Evolutionary conservation across 768 basidiomycete genomes (phyloP).

Genomic region (Tulasnella sp.): DNA sequence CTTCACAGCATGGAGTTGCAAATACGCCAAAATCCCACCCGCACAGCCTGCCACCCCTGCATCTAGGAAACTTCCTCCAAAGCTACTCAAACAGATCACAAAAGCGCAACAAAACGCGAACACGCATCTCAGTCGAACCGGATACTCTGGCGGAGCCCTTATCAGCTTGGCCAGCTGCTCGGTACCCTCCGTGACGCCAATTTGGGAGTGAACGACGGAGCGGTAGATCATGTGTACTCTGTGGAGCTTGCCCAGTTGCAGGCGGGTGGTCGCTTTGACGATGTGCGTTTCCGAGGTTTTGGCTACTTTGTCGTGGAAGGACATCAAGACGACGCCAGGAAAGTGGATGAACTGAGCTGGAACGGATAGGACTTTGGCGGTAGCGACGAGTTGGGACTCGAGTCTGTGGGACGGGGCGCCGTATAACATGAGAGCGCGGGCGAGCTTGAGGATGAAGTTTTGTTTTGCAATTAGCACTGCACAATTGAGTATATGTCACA

Average conservation of each 20-base stretch:
- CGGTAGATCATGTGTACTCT: slow-evolving; percentile 83
- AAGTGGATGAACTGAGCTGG: slow-evolving; percentile 88
- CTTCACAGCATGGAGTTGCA: slow-evolving; percentile 69
- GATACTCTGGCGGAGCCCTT: slow-evolving; percentile 59
- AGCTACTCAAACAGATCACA: slow-evolving; percentile 78
- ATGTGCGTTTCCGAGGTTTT: slow-evolving; percentile 80
- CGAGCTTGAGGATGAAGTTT: slow-evolving; percentile 79
- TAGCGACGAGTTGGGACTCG: slow-evolving; percentile 84
- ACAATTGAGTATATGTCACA: no score
- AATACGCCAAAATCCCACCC: slow-evolving; percentile 59
- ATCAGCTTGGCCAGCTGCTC: slow-evolving; percentile 59
- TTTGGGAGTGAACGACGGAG: slow-evolving; percentile 83
- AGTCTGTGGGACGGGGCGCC: slow-evolving; percentile 94
- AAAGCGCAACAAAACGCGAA: slow-evolving; percentile 69
- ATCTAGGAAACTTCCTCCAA: slow-evolving; percentile 78
- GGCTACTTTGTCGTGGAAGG: slow-evolving; percentile 75
- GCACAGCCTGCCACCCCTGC: slow-evolving; percentile 72
- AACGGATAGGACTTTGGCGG: slow-evolving; percentile 82
- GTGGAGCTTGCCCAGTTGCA: slow-evolving; percentile 81
- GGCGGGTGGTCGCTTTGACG: slow-evolving; percentile 68
- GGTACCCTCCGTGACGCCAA: slow-evolving; percentile 73
- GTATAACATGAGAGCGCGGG: slow-evolving; percentile 83
- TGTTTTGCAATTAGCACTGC: slow-evolving; percentile 75
- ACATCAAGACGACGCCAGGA: slow-evolving; percentile 57
- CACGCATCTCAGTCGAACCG: slow-evolving; percentile 46